These are phyloP conservation scores for Pugionium cornutum DNA, from an alignment of 345 rosid genomes.

Conservation along the genomic window DNA sequence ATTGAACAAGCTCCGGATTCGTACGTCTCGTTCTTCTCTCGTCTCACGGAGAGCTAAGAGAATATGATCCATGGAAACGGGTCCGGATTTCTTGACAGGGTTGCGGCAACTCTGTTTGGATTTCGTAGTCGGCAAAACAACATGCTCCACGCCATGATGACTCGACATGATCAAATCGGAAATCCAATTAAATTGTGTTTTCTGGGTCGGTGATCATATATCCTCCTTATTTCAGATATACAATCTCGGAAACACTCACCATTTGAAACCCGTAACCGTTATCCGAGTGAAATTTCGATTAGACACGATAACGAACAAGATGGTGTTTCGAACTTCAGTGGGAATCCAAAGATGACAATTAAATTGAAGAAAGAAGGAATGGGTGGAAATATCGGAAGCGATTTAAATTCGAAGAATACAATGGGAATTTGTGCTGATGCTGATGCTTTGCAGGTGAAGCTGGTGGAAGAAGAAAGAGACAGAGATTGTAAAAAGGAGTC, in stretches of 20 bases:
- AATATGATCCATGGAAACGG: slow-evolving; percentile 66
- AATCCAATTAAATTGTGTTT: background rate
- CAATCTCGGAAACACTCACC: slow-evolving; percentile 19
- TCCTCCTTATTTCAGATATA: slow-evolving; percentile 2
- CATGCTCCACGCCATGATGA: slow-evolving; percentile 50
- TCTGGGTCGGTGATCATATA: slow-evolving; percentile 27
- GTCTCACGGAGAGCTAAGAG: slow-evolving; percentile 65
- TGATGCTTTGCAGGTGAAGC: slow-evolving; percentile 32
- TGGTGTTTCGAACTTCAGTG: background rate
- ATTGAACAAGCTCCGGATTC: slow-evolving; percentile 56
- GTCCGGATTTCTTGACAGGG: slow-evolving; percentile 53
- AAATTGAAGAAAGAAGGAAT: slow-evolving; percentile 15
- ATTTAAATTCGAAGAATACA: slow-evolving; percentile 10
- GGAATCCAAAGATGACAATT: background rate
- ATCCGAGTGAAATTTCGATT: background rate
- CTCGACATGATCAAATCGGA: slow-evolving; percentile 39
- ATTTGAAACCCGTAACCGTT: slow-evolving; percentile 7
- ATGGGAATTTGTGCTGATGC: slow-evolving; percentile 21
- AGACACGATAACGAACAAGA: background rate
- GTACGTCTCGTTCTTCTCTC: slow-evolving; percentile 56
- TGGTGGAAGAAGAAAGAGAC: slow-evolving; percentile 15
- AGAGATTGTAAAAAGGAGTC: background rate
- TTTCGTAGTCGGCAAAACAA: slow-evolving; percentile 41
- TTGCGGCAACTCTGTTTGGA: slow-evolving; percentile 45
- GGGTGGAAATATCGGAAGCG: background rate